Conservation (phyloP, 108 stramenopile genomes). For the Nitzschia sp. region DNA sequence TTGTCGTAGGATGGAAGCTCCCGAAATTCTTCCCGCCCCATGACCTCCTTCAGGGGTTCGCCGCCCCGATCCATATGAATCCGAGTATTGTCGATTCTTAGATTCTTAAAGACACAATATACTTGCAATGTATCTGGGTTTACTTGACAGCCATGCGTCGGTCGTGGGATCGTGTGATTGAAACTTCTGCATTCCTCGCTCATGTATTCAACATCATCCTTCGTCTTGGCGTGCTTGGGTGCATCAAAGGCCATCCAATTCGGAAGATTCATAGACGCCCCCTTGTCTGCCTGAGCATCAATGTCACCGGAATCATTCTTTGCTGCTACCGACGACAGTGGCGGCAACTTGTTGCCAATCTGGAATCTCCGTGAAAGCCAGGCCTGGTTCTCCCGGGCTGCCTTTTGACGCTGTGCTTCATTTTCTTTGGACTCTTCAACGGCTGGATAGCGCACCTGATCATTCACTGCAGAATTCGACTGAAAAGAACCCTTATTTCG, state of each 20-base stretch:
- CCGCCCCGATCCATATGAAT: slow-evolving; percentile 28
- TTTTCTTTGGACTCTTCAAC: not conserved
- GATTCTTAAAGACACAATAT: slow-evolving; percentile 31
- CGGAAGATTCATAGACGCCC: not conserved
- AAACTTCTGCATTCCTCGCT: slow-evolving; percentile 7
- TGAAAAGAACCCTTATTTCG: not conserved
- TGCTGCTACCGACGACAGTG: not conserved
- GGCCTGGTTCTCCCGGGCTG: slow-evolving; percentile 1
- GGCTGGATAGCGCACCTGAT: not conserved
- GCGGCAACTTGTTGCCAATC: not conserved
- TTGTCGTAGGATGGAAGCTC: slow-evolving; percentile 32
- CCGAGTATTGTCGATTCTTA: slow-evolving; percentile 21
- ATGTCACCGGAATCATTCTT: not conserved
- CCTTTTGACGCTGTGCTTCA: slow-evolving; percentile 7
- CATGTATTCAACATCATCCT: not conserved
- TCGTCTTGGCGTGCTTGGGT: not conserved
- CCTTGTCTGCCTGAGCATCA: not conserved
- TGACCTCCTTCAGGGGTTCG: slow-evolving; percentile 25
- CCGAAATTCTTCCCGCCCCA: slow-evolving; percentile 30
- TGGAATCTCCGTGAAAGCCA: slow-evolving; percentile 1
- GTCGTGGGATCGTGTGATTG: slow-evolving; percentile 31
- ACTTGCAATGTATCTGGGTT: slow-evolving; percentile 18
- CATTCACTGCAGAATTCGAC: not conserved
- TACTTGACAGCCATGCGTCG: slow-evolving; percentile 34
- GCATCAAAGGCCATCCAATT: not conserved